These are phyloP conservation scores for Corylus avellana DNA, from an alignment of 306 rosid species.

Conservation along the genomic window DNA sequence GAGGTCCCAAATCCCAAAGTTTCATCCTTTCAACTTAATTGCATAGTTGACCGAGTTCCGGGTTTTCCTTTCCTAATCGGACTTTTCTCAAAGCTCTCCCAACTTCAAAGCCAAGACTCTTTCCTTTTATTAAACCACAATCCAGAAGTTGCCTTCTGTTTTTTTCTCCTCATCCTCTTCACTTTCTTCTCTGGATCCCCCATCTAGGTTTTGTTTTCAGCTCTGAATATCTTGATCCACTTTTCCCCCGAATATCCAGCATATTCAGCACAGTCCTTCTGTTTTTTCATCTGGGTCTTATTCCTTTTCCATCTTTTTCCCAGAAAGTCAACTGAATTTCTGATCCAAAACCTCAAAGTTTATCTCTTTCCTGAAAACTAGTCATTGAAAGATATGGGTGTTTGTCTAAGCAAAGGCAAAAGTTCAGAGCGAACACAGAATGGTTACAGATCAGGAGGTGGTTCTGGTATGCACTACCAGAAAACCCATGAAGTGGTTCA, in stretches of 20 bases:
- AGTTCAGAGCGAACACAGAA: conserved; percentile 32
- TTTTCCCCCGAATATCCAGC: neutral
- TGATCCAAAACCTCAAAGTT: conserved; percentile 31
- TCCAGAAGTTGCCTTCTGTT: conserved; percentile 19
- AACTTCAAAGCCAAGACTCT: conserved; percentile 9
- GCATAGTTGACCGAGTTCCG: conserved; percentile 42
- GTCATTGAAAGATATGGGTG: conserved; percentile 51
- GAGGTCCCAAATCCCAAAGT: neutral
- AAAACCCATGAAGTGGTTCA: conserved; percentile 41
- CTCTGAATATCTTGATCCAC: conserved; percentile 15
- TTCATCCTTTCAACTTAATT: conserved; percentile 18
- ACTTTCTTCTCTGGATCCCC: conserved; percentile 3
- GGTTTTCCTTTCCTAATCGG: conserved; percentile 9
- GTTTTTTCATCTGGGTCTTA: conserved; percentile 23
- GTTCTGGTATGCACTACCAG: conserved; percentile 29
- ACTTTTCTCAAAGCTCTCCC: conserved; percentile 15
- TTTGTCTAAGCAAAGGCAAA: conserved; percentile 55
- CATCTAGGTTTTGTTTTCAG: conserved; percentile 24
- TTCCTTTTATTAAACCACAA: conserved; percentile 6
- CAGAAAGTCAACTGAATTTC: conserved; percentile 8
- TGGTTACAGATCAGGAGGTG: conserved; percentile 45
- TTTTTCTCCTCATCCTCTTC: neutral
- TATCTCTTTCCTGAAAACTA: neutral
- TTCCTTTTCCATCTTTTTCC: neutral
- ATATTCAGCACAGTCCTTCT: neutral